Percentiles rank a stretch among this genome's conserved stretches.
Conservation (phyloP, 306 rosid genomes). For the Delonix regia region DNA sequence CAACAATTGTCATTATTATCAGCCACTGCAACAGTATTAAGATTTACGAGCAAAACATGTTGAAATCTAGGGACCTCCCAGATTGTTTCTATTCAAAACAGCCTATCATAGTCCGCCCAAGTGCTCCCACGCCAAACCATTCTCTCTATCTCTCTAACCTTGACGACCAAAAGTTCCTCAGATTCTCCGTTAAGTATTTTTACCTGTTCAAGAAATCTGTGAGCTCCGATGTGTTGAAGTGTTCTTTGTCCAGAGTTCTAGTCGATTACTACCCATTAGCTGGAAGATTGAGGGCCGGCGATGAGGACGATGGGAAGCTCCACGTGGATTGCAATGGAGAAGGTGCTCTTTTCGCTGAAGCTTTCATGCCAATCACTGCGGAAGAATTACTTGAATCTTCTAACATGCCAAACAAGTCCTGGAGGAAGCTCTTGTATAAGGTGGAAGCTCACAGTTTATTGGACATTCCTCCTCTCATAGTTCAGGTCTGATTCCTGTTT, state of each 20-base stretch:
- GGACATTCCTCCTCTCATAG: constrained; percentile 83
- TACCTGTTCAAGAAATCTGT: constrained; percentile 62
- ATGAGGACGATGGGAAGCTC: constrained; percentile 60
- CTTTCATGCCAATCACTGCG: constrained; percentile 69
- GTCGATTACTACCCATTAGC: constrained; percentile 87
- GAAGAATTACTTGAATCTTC: constrained; percentile 56
- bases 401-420: constrained; percentile 62
- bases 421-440: constrained; percentile 72
- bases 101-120: constrained; percentile 53
- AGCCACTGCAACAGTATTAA: not conserved
- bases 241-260: constrained; percentile 63
- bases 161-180: constrained; percentile 81
- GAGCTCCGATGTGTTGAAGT: constrained; percentile 51
- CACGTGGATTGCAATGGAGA: constrained; percentile 81
- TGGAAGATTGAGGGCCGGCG: constrained; percentile 59
- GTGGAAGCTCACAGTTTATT: constrained; percentile 64
- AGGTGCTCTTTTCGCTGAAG: constrained; percentile 82
- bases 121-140: constrained; percentile 72
- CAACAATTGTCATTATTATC: not conserved
- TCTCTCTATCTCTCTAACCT: constrained; percentile 77
- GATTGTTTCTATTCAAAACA: constrained; percentile 59
- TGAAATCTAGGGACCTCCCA: constrained; percentile 66
- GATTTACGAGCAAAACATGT: constrained; percentile 33
- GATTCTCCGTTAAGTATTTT: constrained; percentile 79
- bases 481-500: constrained; percentile 60